Conservation (phyloP, 495 filamentous ascomycete species). For the Glonium stellatum region DNA sequence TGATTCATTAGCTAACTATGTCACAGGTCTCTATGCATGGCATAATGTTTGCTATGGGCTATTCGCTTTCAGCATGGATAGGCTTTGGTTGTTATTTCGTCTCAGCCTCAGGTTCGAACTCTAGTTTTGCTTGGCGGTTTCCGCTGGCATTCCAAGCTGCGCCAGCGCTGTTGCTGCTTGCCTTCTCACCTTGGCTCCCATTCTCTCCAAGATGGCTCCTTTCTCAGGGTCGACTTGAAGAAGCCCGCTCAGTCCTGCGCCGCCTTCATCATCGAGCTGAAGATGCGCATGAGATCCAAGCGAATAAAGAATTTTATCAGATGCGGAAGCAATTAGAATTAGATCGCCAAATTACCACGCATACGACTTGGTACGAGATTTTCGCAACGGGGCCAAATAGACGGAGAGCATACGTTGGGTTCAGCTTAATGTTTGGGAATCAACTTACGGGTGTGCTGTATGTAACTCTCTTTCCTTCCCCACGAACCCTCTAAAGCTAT, state of each 20-base stretch:
- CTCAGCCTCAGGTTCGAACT: constrained; percentile 28
- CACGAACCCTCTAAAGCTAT: no score
- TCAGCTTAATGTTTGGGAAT: constrained; percentile 23
- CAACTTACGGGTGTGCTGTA: constrained; percentile 39
- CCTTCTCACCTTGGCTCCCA: constrained; percentile 39
- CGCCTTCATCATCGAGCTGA: constrained; percentile 32
- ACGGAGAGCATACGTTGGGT: constrained; percentile 35
- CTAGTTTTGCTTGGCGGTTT: constrained; percentile 43
- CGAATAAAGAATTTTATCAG: constrained; percentile 39
- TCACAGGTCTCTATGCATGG: constrained; percentile 32
- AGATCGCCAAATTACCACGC: constrained; percentile 30
- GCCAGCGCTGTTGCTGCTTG: constrained; percentile 38
- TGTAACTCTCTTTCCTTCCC: no score
- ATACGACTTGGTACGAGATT: constrained; percentile 31
- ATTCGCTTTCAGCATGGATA: constrained; percentile 41
- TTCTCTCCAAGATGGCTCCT: constrained; percentile 45
- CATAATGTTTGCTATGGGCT: constrained; percentile 38
- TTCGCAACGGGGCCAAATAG: constrained; percentile 41
- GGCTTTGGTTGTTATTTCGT: constrained; percentile 42
- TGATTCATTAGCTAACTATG: no score
- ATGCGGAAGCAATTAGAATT: constrained; percentile 38
- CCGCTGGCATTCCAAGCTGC: constrained; percentile 40
- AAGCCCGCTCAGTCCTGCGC: constrained; percentile 36
- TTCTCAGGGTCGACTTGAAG: constrained; percentile 36
- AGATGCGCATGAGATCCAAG: constrained; percentile 34